phyloP scores from a whole-genome alignment of 2,329 filamentous ascomycete genomes.

The Stagonosporopsis chrysanthemi region DNA sequence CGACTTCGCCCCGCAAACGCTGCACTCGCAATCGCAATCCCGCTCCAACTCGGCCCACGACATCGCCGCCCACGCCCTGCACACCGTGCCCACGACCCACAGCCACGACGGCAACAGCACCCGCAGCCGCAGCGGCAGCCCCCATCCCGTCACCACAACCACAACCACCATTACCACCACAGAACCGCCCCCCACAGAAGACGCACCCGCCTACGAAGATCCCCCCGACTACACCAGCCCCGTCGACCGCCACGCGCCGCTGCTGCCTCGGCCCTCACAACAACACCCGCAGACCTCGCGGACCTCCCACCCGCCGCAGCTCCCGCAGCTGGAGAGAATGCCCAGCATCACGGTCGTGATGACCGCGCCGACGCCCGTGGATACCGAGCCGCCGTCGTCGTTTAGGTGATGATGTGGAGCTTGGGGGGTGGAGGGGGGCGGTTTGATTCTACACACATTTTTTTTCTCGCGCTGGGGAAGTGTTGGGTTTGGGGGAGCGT shows the following conservation, averaged over 20 bases:
- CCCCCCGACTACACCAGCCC: conserved; percentile 59
- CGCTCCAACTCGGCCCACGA: conserved; percentile 27
- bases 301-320: conserved; percentile 25
- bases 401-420: conserved; percentile 10
- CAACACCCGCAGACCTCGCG: no score
- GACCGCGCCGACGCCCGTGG: conserved; percentile 40
- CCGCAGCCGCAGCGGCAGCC: conserved; percentile 35
- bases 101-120: conserved; percentile 37
- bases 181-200: no score
- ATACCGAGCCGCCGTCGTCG: conserved; percentile 20
- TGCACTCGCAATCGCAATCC: conserved; percentile 20
- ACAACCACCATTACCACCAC: conserved; percentile 28
- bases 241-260: conserved; percentile 39
- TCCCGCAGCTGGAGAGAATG: conserved; percentile 46
- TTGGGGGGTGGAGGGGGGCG: neutral
- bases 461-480: no score
- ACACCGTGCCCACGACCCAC: no score
- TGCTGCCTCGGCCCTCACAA: conserved; percentile 44
- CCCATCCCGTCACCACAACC: conserved; percentile 31
- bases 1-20: conserved; percentile 41
- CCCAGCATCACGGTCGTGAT: conserved; percentile 57
- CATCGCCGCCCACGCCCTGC: conserved; percentile 49
- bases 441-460: no score
- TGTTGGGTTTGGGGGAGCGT: no score
- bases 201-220: conserved; percentile 54